Percentiles rank a stretch among this genome's conserved stretches.
These are phyloP conservation scores for Phytophthora sp. DNA, from an alignment of 352 stramenopile genomes.

Conservation along the genomic window DNA sequence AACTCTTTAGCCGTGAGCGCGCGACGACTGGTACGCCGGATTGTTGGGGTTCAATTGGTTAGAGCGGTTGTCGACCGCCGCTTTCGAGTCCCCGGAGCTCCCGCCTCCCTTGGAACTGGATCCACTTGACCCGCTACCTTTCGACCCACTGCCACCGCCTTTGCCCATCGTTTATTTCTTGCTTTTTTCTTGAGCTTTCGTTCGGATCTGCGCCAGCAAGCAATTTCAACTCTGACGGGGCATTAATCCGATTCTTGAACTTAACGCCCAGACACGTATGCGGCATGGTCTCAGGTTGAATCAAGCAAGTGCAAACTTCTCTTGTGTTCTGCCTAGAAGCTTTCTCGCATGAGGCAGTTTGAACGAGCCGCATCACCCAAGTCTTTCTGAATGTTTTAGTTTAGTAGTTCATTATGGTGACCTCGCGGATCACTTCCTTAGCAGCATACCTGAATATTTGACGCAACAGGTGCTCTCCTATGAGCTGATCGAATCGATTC, in stretches of 20 bases:
- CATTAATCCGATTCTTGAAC: too few relatives aligned
- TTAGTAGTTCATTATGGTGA: conserved; percentile 37
- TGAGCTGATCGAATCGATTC: too few relatives aligned
- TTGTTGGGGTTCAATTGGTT: conserved; percentile 60
- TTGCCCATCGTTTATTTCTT: conserved; percentile 14
- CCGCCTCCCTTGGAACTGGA: conserved; percentile 8
- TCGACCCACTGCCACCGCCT: conserved; percentile 17
- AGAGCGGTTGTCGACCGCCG: conserved; percentile 32
- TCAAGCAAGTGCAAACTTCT: neutral
- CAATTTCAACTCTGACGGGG: conserved; percentile 16
- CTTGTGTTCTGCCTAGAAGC: too few relatives aligned
- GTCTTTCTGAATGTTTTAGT: too few relatives aligned
- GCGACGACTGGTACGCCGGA: conserved; percentile 31
- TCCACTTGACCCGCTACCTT: conserved; percentile 4
- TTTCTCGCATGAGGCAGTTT: too few relatives aligned
- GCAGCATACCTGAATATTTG: conserved; percentile 24
- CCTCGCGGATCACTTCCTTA: conserved; percentile 3
- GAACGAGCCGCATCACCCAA: too few relatives aligned
- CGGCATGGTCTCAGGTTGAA: conserved; percentile 12
- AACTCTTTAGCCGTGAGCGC: conserved; percentile 9
- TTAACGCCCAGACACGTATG: too few relatives aligned
- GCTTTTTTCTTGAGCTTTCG: neutral
- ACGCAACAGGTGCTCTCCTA: conserved; percentile 1
- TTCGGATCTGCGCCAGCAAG: neutral
- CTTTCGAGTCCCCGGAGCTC: conserved; percentile 18